A percentile compares a stretch with the other conserved stretches of the same genome.
These are phyloP conservation scores for Metarhizium brunneum DNA, from an alignment of 2,329 filamentous ascomycete genomes.

Conservation along the genomic window DNA sequence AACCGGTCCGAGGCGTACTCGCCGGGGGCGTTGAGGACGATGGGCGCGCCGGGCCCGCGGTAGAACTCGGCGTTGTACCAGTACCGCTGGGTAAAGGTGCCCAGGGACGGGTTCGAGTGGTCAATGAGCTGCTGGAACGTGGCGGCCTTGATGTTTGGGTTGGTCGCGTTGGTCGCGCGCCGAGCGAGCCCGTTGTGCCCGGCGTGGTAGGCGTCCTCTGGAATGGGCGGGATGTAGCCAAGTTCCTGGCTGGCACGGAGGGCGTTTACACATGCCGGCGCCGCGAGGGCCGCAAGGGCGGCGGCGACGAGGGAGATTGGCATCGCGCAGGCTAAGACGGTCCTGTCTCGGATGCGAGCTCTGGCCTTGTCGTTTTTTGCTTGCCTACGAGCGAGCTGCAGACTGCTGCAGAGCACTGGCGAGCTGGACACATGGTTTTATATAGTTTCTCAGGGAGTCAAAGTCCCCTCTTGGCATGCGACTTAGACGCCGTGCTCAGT, in stretches of 20 bases:
- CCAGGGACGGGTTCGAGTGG: slow-evolving; percentile 45
- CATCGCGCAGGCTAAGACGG: background rate
- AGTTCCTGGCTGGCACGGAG: background rate
- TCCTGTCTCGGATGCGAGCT: background rate
- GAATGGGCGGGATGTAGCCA: slow-evolving; percentile 1
- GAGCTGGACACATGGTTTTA: too few species aligned
- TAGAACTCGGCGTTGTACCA: slow-evolving; percentile 73
- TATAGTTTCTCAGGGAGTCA: too few species aligned
- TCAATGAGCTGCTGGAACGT: slow-evolving; percentile 48
- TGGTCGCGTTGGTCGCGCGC: background rate
- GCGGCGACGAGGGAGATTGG: background rate
- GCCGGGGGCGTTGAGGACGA: slow-evolving; percentile 58
- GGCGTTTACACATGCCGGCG: background rate
- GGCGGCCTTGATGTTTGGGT: slow-evolving; percentile 4
- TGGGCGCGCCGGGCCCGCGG: slow-evolving; percentile 64
- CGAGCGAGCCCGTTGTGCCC: background rate
- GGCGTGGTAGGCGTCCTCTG: background rate
- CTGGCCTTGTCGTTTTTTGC: background rate
- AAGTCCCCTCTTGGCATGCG: too few species aligned
- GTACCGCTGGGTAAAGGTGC: slow-evolving; percentile 61
- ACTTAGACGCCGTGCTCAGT: too few species aligned
- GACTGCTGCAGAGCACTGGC: background rate
- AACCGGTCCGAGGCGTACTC: slow-evolving; percentile 52
- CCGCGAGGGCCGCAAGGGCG: slow-evolving; percentile 1
- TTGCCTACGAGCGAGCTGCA: background rate